Evolutionary conservation across 257 asterid species (phyloP).

Genomic region (Petunia axillaris): DNA sequence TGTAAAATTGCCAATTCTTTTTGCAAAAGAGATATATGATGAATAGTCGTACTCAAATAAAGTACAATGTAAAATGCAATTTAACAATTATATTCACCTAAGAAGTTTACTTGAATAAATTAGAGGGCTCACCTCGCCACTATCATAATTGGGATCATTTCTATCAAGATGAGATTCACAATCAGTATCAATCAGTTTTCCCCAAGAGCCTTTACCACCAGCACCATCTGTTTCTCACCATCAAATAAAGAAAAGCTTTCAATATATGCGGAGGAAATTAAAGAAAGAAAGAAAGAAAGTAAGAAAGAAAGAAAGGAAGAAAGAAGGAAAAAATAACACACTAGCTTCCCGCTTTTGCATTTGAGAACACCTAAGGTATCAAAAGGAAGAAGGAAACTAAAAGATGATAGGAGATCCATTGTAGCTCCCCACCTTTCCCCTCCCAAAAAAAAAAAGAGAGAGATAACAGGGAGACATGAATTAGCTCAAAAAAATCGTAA

Average conservation of each 20-base stretch:
- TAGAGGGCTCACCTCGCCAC: conserved; percentile 72
- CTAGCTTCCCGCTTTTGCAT: not conserved
- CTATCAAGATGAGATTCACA: conserved; percentile 68
- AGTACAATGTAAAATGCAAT: not conserved
- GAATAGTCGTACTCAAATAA: not conserved
- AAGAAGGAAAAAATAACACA: not conserved
- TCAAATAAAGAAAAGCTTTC: conserved; percentile 30
- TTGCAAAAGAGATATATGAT: no score
- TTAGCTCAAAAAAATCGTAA: no score
- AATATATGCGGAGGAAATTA: not conserved
- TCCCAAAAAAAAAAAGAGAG: no score
- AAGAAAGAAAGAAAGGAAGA: not conserved
- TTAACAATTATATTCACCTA: not conserved
- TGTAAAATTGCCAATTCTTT: not conserved
- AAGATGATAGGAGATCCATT: no score
- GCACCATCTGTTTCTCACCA: conserved; percentile 78
- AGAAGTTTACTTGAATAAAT: not conserved
- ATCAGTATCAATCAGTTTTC: conserved; percentile 84
- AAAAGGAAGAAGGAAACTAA: no score
- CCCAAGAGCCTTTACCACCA: conserved; percentile 99
- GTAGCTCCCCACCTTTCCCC: no score
- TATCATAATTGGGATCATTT: conserved; percentile 94
- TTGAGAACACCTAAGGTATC: not conserved
- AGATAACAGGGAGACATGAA: no score
- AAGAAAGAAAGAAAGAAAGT: not conserved